Base-by-base conservation (phyloP, 805 yeast species). In the Komagataella pastoris region DNA sequence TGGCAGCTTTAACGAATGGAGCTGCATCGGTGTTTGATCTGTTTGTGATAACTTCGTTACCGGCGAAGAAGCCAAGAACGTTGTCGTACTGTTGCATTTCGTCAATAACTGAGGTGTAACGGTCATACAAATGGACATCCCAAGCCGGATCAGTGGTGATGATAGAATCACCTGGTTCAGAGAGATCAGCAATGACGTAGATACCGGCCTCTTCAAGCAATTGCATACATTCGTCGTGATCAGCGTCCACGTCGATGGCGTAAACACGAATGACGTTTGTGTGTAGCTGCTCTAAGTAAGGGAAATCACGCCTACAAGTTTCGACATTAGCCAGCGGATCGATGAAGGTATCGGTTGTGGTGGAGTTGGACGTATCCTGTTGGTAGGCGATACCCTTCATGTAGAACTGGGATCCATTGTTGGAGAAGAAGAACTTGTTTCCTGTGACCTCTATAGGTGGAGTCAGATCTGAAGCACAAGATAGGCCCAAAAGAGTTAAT, bases 11-110 rank as follows among this genome's bases (percentile, higher is more conserved):
- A 53, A 93, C 96, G 67, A 82, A 91, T 1, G 97, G 88, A 24
- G 97, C 89, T 36, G 97, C 87, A 58, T 81, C 83, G 12, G 97
- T 86, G 68, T 88, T 90, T 49, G 88, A 71, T 47, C 68, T 70
- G 62, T 87, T 88, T 68, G 90, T 91, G 54, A 91, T 80, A 51
- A 93, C 98, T 75, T 91, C 99, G 69, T 93, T 93, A 55, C 98
- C 99, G 24, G 98, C 98, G 69, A 91, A 90, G 76, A 88, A 90
- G 2, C 98, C 99, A 56, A 91, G 74, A 17, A 88, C 78, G 68
- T 91, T 91, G 49, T 83, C 69, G 70, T 90, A 91, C 59, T 77
- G 73, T 54, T 81, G 79, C 72, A 93, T 79, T 58, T 76, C 70
- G 67, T 93, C 97, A 53, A 93, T 80, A 43, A 91, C 97, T 24